phyloP scores from a whole-genome alignment of 2,329 filamentous ascomycete genomes.

The Fusarium pseudoanthophilum region DNA sequence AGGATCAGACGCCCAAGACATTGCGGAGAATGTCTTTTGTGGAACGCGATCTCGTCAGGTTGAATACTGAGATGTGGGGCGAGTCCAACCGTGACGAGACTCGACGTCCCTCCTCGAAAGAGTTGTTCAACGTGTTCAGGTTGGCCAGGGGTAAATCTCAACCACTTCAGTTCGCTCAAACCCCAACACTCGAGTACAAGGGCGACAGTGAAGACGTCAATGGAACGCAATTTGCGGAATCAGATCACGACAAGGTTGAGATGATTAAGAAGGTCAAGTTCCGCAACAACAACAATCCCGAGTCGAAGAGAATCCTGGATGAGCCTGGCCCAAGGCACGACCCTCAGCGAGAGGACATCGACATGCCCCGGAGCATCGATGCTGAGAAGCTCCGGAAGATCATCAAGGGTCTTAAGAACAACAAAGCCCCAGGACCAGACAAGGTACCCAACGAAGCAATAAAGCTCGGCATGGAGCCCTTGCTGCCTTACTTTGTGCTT shows the following conservation, averaged over 20 bases:
- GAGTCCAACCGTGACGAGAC: no score
- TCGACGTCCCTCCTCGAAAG: no score
- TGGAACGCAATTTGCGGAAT: not conserved
- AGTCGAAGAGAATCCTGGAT: not conserved
- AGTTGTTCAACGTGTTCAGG: no score
- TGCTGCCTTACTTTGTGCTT: not conserved
- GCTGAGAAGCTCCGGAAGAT: not conserved
- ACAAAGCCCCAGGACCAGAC: slow-evolving; percentile 8
- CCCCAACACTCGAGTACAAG: not conserved
- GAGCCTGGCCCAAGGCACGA: not conserved
- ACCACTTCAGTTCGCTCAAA: not conserved
- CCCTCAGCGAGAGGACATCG: not conserved
- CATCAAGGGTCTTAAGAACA: not conserved
- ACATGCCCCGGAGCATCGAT: not conserved
- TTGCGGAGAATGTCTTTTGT: no score
- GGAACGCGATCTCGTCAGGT: no score
- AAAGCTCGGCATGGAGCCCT: not conserved
- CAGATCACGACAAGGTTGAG: not conserved
- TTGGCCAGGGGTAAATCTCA: no score
- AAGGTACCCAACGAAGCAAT: slow-evolving; percentile 12
- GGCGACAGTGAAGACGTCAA: not conserved
- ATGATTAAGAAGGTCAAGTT: not conserved
- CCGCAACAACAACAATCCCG: not conserved
- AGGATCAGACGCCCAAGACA: no score
- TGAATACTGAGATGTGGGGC: no score